Percentiles rank a stretch among this genome's conserved stretches.
Conservation (phyloP, 768 basidiomycete genomes). For the Pleurotus sapidus region DNA sequence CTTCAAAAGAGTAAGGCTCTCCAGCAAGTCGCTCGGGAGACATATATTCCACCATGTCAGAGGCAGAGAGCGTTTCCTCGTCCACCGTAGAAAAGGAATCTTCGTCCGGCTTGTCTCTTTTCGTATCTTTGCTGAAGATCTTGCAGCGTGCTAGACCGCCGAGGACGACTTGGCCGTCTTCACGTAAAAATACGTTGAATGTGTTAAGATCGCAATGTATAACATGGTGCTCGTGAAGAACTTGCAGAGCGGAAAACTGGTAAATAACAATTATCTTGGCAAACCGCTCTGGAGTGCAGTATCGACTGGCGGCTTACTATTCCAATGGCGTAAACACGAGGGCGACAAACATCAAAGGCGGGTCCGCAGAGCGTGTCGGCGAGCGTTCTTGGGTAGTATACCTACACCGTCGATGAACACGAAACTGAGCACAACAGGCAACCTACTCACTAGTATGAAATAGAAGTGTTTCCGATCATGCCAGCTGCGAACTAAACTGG, state of each 20-base stretch:
- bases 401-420: background rate
- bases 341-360: background rate
- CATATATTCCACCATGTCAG: background rate
- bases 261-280: background rate
- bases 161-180: conserved; percentile 3
- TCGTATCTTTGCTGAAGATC: background rate
- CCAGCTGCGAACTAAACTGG: conserved; percentile 3
- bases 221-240: background rate
- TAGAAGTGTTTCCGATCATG: conserved; percentile 3
- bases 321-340: conserved; percentile 1
- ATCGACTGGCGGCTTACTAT: background rate
- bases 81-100: background rate
- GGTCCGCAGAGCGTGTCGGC: background rate
- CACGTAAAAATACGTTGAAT: conserved; percentile 2
- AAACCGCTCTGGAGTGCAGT: background rate
- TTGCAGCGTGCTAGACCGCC: background rate
- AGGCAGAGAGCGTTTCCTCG: background rate
- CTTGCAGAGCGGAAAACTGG: background rate
- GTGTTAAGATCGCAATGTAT: conserved; percentile 1
- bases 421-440: background rate
- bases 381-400: background rate
- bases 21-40: conserved; percentile 2
- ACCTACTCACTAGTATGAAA: background rate
- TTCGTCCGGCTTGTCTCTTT: background rate
- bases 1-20: background rate